Evolutionary conservation across 2,329 filamentous ascomycete genomes (phyloP), one percentile per base, ranked within the genome.

Genomic region (Fusarium chuoi): DNA sequence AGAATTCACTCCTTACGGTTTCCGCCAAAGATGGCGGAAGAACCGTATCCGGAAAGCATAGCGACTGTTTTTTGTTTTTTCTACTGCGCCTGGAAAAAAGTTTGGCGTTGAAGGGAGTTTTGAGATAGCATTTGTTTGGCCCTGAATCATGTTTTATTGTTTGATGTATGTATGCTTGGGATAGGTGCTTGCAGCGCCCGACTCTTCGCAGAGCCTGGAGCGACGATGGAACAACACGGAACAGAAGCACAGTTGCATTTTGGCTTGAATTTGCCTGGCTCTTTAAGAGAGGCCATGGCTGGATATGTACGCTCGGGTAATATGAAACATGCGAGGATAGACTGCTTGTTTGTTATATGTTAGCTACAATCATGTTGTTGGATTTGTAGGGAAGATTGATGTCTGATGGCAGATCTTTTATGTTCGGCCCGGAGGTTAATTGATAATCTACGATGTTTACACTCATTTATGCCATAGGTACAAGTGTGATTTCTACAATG

Each of bases 31-130:
- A 73, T 68, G 71, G 74, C 71, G 70, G 73, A 83, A 81, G 81
- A 84, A 84, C 73, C 66, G 75, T 78, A 70, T 83, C 84, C 83
- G 84, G 84, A 85, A 82, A 87, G 86, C 87, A 89, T 88, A 87
- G 87, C 87, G 86, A 85, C 85, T 84, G 63, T 84, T 79, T 84
- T 79, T 79, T 72, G 59, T 70, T 68, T 72, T 30, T 33, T 77
- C 72, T 61, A 66, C 71, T 70, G 68, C 75, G 57, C 64, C 42
- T 68, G 66, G 54, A 58, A 71, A 78, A 78, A 78, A 78, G 77
- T 74, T 74, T 59, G 78, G 78, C 73, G 77, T 74, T 78, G 54
- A 54, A 46, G 42, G 77, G 77, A 71, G 70, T 70, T 65, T 69
- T 70, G 57, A 67, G 65, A 68, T 42, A 71, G 74, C 77, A 78